Percentiles rank a stretch among this genome's conserved stretches.
These are phyloP conservation scores for Neurospora sp. DNA, from an alignment of 2,329 filamentous ascomycete species.

Conservation along the genomic window DNA sequence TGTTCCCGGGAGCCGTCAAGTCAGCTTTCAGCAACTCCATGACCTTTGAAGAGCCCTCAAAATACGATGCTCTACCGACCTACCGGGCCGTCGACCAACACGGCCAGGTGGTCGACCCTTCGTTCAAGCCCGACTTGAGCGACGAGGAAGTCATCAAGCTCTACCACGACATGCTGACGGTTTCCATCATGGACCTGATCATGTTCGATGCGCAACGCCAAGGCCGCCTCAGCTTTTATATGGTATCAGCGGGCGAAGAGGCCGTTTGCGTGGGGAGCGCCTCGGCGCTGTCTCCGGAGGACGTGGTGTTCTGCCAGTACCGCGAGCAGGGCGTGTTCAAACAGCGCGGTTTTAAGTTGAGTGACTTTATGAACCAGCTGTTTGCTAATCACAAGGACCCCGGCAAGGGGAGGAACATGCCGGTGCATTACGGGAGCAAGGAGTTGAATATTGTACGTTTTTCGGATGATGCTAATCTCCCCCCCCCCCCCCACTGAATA, in stretches of 20 bases:
- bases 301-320: slow-evolving; percentile 92
- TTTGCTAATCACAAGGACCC: slow-evolving; percentile 78
- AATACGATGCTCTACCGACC: slow-evolving; percentile 70
- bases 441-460: slow-evolving; percentile 68
- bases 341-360: slow-evolving; percentile 76
- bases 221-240: slow-evolving; percentile 91
- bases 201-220: slow-evolving; percentile 98
- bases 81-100: slow-evolving; percentile 89
- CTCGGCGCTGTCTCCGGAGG: slow-evolving; percentile 69
- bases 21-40: slow-evolving; percentile 81
- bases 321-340: slow-evolving; percentile 86
- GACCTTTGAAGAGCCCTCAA: slow-evolving; percentile 64
- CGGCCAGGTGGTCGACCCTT: slow-evolving; percentile 69
- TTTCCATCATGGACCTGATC: slow-evolving; percentile 86
- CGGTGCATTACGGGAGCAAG: slow-evolving; percentile 84
- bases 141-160: slow-evolving; percentile 52
- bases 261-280: slow-evolving; percentile 86
- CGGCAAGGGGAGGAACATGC: slow-evolving; percentile 87
- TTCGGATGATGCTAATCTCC: not conserved
- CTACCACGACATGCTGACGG: slow-evolving; percentile 56
- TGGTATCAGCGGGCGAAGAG: slow-evolving; percentile 92
- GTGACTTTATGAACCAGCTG: slow-evolving; percentile 90
- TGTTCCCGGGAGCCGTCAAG: slow-evolving; percentile 93
- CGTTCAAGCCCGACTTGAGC: slow-evolving; percentile 57
- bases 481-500: slow-evolving; percentile 6